Conservation (phyloP, 768 basidiomycete genomes). For the Lactarius deliciosus region DNA sequence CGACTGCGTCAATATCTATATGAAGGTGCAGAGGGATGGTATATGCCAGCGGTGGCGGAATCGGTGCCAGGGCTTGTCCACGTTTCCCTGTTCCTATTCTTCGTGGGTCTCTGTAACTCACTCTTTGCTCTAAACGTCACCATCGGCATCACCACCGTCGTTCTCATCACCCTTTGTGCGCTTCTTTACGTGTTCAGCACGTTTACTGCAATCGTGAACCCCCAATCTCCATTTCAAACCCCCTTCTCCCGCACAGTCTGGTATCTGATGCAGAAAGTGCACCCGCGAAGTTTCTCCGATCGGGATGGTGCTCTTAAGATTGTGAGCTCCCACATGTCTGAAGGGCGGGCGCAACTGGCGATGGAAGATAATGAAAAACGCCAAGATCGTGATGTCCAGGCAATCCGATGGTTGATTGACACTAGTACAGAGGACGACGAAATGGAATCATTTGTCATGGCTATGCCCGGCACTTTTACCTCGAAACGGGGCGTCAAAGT, state of each 20-base stretch:
- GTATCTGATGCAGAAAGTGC: neutral
- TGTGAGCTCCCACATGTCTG: neutral
- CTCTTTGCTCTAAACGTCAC: neutral
- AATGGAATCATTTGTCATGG: neutral
- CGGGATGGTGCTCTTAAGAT: neutral
- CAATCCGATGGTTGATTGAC: neutral
- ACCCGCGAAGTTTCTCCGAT: neutral
- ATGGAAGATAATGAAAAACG: neutral
- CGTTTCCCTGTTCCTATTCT: neutral
- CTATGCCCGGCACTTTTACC: neutral
- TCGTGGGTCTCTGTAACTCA: neutral
- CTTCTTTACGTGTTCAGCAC: neutral
- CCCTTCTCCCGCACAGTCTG: neutral
- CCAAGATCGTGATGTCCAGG: neutral
- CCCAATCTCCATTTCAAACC: neutral
- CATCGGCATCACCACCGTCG: neutral
- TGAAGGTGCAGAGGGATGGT: neutral
- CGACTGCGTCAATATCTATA: neutral
- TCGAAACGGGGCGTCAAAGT: neutral
- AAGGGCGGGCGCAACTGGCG: neutral
- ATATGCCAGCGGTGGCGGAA: neutral
- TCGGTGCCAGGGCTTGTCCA: neutral
- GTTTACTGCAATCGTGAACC: neutral
- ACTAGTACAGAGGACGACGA: neutral
- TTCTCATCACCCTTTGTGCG: neutral